Evolutionary conservation across 2,329 filamentous ascomycete species (phyloP), one percentile per base, ranked within the genome.

Genomic region (Harringtonia lauricola): DNA sequence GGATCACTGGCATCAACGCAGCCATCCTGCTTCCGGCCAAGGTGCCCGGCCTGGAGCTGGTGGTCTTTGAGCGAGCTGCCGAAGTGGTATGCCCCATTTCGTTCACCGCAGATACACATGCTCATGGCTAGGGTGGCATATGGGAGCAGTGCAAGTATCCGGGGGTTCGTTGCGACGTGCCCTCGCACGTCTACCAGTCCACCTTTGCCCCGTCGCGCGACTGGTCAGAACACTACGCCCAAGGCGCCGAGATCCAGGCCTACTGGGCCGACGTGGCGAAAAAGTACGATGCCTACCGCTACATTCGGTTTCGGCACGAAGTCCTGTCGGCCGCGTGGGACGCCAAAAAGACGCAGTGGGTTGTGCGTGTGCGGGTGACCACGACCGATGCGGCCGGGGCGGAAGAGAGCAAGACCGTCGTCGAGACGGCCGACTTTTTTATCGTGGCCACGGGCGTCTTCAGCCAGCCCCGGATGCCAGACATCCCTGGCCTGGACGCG

Each of bases 1-100:
- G 76, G 67, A 48, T 75, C 64, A 49, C 68, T 67, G 44, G 70
- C 59, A 57, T 77, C 9, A 40, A 45, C 2, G 48, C 48, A 8
- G 44, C 48, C 13, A 44, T 52, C 8, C 40, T 51, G 3, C 37
- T 53, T 15, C 39, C 47, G n/a, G 44, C 46, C 24, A 51, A 53
- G 30, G 48, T 53, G 7, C 48, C 45, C 0, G 49, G 46, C 21
- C 22, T 49, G 4, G 31, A 31, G 1, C 37, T 45, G 17, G 44
- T 46, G 3, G 28, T 53, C 4, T 50, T 42, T 33, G 51, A 52
- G 5, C 41, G 45, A 26, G 39, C 36, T 8, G n/a, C 18, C 6
- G 15, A 8, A 6, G 35, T 21, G 14, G 28, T 28, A 17, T 13
- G 29, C 15, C 24, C 24, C 24, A 26, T 26, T 26, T 26, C 6